Percentiles rank a stretch among this genome's conserved stretches.
These are phyloP conservation scores for Aspergillus kassunensis DNA, from an alignment of 495 filamentous ascomycete species.

Conservation along the genomic window DNA sequence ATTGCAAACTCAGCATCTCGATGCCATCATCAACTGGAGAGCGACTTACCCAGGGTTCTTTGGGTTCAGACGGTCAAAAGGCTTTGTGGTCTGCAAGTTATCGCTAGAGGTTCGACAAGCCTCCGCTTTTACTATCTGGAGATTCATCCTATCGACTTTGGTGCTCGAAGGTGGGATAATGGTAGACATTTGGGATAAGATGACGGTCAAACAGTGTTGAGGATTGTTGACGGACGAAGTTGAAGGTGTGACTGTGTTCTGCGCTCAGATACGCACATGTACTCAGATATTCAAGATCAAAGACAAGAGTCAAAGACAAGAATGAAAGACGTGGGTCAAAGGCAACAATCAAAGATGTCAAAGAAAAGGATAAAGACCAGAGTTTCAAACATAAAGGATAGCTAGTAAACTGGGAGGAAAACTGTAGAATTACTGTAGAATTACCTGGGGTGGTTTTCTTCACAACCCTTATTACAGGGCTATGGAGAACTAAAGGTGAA, in stretches of 20 bases:
- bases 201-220: neutral
- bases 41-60: conserved; percentile 11
- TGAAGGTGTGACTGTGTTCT: neutral
- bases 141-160: neutral
- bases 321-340: no score
- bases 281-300: neutral
- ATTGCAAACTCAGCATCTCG: neutral
- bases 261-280: neutral
- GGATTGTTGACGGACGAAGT: neutral
- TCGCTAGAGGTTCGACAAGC: neutral
- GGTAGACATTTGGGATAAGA: neutral
- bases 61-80: conserved; percentile 9
- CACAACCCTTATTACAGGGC: conserved; percentile 50
- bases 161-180: no score
- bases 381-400: no score
- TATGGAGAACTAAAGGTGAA: conserved; percentile 48
- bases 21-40: neutral
- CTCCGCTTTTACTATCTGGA: neutral
- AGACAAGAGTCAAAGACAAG: neutral
- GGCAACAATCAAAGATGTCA: no score
- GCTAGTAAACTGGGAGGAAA: no score
- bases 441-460: no score
- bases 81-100: neutral
- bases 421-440: no score
- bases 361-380: no score